Base-by-base conservation (phyloP, 495 filamentous ascomycete genomes). In the Aspergillus bertholletiae region DNA sequence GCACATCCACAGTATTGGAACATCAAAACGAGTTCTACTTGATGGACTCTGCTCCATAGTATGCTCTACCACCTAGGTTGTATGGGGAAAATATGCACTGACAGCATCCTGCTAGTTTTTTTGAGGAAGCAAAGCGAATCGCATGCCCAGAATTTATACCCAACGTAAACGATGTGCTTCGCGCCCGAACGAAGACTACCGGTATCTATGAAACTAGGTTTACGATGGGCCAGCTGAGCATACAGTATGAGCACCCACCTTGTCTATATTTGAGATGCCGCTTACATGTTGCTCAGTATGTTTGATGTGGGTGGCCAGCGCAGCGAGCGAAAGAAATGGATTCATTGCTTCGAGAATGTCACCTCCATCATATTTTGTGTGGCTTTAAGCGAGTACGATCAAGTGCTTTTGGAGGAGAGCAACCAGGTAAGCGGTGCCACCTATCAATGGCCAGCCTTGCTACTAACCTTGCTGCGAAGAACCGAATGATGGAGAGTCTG, bases 341-440 rank as follows among this genome's bases (percentile, higher is more conserved):
- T 98, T 63, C 94, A 98, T 74, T 98, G 94, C 77, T 98, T 98
- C 68, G 94, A 98, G 69, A 96, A 97, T 59, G 94, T 98, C 59
- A 98, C 94, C 9, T 98, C 94, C n/a, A 98, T 98, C 71, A 97
- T 98, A 62, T 98, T 98, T 76, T 97, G 94, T 62, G 94, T 98
- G 41, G 95, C 94, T 18, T 76, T 98, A 59, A 97, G 95, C 78
- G 94, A 98, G 70, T 98, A 98, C 69, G 94, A 98, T 65, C 94
- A 98, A 71, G 92, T 96, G 8, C 78, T 98, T 46, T 79, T 97
- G 34, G 95, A 98, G 74, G 92, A 98, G 72, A 95, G 88, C 71
- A 96, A 94, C 68, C 94, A 98, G 80, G 91, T 92, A 82, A n/a
- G 18, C 21, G 13, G n/a, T 7, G 23, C 37, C 47, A 44, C 35